Evolutionary conservation across 2,329 filamentous ascomycete genomes (phyloP).

Genomic region (Huntiella omanensis): DNA sequence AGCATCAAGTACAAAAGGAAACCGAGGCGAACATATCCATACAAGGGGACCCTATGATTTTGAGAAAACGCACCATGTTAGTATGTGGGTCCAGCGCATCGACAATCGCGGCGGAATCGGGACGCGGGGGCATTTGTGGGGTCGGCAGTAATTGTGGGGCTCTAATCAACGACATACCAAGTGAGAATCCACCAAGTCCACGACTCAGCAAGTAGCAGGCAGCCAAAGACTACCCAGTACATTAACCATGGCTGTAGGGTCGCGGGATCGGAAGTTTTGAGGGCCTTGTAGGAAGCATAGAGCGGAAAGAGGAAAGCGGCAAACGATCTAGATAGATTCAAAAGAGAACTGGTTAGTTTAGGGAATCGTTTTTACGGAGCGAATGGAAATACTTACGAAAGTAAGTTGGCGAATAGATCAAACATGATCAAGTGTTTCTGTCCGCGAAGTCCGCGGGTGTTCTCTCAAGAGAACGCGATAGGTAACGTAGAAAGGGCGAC

Average conservation of each 20-base stretch:
- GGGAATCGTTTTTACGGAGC: background rate
- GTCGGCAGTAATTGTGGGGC: background rate
- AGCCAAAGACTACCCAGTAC: conserved; percentile 91
- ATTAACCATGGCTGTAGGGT: conserved; percentile 94
- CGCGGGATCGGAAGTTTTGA: conserved; percentile 77
- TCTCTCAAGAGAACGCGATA: background rate
- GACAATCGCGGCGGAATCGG: no score
- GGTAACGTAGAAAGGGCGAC: background rate
- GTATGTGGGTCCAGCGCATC: background rate
- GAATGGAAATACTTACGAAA: conserved; percentile 46
- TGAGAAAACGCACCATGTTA: background rate
- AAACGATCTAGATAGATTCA: conserved; percentile 40
- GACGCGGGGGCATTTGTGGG: background rate
- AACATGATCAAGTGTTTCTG: conserved; percentile 35
- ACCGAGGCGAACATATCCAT: conserved; percentile 71
- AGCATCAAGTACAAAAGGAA: conserved; percentile 88
- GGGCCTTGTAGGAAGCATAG: conserved; percentile 94
- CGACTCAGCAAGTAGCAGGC: conserved; percentile 64
- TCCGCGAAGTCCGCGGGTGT: conserved; percentile 4
- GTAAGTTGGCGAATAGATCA: conserved; percentile 55
- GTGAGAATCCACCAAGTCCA: conserved; percentile 73
- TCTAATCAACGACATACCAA: conserved; percentile 34
- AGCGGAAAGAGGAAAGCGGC: conserved; percentile 85
- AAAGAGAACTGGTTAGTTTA: background rate
- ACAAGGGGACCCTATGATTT: conserved; percentile 60